A percentile compares a stretch with the other conserved stretches of the same genome.
Conservation (phyloP, 768 basidiomycete species). For the Tephrocybe rancida region DNA sequence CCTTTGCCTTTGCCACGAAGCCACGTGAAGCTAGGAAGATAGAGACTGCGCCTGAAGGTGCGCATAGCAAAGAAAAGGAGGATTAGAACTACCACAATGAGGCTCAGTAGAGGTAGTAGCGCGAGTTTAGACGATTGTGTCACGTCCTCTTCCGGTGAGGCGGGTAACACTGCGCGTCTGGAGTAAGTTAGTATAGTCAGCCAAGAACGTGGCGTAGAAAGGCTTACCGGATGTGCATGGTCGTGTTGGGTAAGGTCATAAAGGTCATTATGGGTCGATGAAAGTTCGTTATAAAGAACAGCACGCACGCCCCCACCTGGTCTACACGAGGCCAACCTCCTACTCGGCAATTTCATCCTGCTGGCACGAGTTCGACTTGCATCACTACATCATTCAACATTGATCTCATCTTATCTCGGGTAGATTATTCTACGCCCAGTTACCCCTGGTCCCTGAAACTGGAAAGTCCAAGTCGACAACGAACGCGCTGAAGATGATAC, state of each 20-base stretch:
- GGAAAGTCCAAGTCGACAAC: no score
- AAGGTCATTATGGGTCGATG: conserved; percentile 5
- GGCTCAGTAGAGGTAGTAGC: conserved; percentile 17
- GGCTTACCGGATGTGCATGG: conserved; percentile 16
- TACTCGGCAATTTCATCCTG: not conserved
- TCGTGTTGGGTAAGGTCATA: conserved; percentile 11
- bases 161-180: conserved; percentile 17
- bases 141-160: conserved; percentile 6
- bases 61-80: conserved; percentile 17
- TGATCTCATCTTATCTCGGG: conserved; percentile 18
- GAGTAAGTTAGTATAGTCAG: not conserved
- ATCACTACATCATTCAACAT: not conserved
- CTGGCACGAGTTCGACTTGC: conserved; percentile 11
- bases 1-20: conserved; percentile 23
- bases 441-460: not conserved
- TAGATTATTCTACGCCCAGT: not conserved
- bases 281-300: conserved; percentile 12
- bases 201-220: not conserved
- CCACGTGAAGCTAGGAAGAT: conserved; percentile 18
- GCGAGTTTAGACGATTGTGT: conserved; percentile 12
- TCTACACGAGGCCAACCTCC: conserved; percentile 17
- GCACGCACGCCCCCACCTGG: conserved; percentile 16
- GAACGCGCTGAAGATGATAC: not conserved
- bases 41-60: conserved; percentile 15
- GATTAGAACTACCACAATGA: conserved; percentile 16